Conservation (phyloP, 257 asterid species). For the Jacaranda mimosifolia region DNA sequence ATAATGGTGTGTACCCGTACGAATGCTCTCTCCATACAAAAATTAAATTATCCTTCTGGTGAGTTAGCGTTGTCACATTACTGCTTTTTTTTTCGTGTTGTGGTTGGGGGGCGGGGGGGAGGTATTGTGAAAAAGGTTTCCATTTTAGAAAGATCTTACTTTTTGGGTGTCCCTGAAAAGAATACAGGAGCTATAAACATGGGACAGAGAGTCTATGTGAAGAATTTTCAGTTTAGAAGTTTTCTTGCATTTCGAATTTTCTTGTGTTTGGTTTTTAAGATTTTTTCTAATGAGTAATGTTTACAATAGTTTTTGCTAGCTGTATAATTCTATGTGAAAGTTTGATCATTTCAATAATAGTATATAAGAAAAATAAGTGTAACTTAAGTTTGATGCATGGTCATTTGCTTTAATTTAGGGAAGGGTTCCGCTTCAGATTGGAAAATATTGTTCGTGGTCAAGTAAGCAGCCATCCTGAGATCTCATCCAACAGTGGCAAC, state of each 20-base stretch:
- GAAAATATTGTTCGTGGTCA: conserved; percentile 80
- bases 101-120: too few relatives aligned
- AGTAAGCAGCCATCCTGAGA: conserved; percentile 72
- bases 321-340: background rate
- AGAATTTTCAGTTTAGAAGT: too few relatives aligned
- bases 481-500: conserved; percentile 50
- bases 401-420: conserved; percentile 58
- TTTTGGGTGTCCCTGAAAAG: too few relatives aligned
- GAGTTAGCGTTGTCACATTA: background rate
- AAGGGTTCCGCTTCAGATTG: conserved; percentile 86
- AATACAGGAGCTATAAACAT: too few relatives aligned
- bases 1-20: too few relatives aligned
- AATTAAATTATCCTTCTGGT: background rate
- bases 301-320: conserved; percentile 4
- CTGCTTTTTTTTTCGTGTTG: too few relatives aligned
- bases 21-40: too few relatives aligned
- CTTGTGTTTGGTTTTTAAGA: conserved; percentile 10
- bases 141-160: too few relatives aligned
- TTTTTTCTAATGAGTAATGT: background rate
- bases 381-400: conserved; percentile 30
- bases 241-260: conserved; percentile 7
- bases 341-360: conserved; percentile 13
- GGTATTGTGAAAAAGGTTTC: too few relatives aligned
- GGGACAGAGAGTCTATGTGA: too few relatives aligned
- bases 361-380: background rate